These are phyloP conservation scores for Pichia paraexigua DNA, from an alignment of 805 yeast genomes.

Conservation along the genomic window DNA sequence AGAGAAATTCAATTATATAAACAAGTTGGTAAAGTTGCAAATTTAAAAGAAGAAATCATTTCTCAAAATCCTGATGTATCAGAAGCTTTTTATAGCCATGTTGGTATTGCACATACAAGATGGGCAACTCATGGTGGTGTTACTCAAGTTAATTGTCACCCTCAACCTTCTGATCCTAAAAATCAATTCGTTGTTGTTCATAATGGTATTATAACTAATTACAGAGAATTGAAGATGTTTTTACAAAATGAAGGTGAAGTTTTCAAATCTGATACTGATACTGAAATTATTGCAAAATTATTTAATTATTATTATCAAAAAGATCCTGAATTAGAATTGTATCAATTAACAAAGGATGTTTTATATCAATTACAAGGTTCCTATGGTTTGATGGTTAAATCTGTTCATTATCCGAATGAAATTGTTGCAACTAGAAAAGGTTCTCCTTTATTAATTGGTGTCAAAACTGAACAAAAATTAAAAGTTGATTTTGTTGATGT, in stretches of 20 bases:
- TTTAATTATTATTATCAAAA: constrained; percentile 82
- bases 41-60: constrained; percentile 60
- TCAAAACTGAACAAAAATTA: constrained; percentile 87
- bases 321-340: constrained; percentile 77
- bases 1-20: constrained; percentile 68
- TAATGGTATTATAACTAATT: constrained; percentile 97
- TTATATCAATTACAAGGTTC: constrained; percentile 94
- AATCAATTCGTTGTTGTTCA: constrained; percentile 91
- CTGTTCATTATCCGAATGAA: constrained; percentile 90
- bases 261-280: constrained; percentile 92
- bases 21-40: constrained; percentile 87
- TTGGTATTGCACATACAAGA: constrained; percentile 97
- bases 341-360: constrained; percentile 87
- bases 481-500: constrained; percentile 98
- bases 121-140: constrained; percentile 99
- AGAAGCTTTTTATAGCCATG: constrained; percentile 71
- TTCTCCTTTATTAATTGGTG: constrained; percentile 95
- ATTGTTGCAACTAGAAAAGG: constrained; percentile 97
- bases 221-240: constrained; percentile 81
- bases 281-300: constrained; percentile 95
- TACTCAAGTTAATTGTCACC: constrained; percentile 80
- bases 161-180: constrained; percentile 79
- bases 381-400: constrained; percentile 89
- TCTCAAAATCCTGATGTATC: constrained; percentile 44
- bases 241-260: constrained; percentile 68